phyloP scores from a whole-genome alignment of 2,329 filamentous ascomycete genomes.

The Fusarium aywerte region DNA sequence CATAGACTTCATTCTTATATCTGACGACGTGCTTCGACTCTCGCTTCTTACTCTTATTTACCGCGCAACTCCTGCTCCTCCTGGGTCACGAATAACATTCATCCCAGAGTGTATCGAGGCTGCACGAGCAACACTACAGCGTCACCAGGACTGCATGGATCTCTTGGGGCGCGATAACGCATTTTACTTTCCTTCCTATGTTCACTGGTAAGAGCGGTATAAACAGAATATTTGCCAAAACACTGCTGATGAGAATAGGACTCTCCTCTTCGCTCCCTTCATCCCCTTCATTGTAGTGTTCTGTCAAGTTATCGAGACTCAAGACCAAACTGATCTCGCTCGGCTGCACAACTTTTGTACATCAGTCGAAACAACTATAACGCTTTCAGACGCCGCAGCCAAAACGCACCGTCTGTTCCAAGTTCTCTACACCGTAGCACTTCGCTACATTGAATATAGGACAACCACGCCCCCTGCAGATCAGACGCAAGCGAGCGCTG shows the following conservation, averaged over 20 bases:
- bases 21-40: conserved; percentile 56
- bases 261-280: conserved; percentile 62
- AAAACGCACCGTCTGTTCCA: conserved; percentile 68
- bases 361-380: conserved; percentile 61
- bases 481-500: conserved; percentile 50
- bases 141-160: conserved; percentile 55
- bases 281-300: conserved; percentile 65
- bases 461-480: conserved; percentile 43
- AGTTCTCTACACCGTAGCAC: conserved; percentile 67
- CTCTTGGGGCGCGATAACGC: conserved; percentile 52
- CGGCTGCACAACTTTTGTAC: conserved; percentile 62
- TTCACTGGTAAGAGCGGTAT: conserved; percentile 54
- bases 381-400: conserved; percentile 59
- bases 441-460: conserved; percentile 68
- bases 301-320: conserved; percentile 61
- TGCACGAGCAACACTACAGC: conserved; percentile 54
- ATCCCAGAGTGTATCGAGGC: conserved; percentile 56
- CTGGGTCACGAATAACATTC: conserved; percentile 51
- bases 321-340: conserved; percentile 53
- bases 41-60: conserved; percentile 57
- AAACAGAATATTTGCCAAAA: fast-evolving
- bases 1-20: conserved; percentile 52
- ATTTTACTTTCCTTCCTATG: conserved; percentile 53
- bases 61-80: conserved; percentile 51
- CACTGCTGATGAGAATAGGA: conserved; percentile 48